A percentile compares a stretch with the other conserved stretches of the same genome.
These are phyloP conservation scores for Hirsutella minnesotensis DNA, from an alignment of 2,329 filamentous ascomycete species.

Conservation along the genomic window DNA sequence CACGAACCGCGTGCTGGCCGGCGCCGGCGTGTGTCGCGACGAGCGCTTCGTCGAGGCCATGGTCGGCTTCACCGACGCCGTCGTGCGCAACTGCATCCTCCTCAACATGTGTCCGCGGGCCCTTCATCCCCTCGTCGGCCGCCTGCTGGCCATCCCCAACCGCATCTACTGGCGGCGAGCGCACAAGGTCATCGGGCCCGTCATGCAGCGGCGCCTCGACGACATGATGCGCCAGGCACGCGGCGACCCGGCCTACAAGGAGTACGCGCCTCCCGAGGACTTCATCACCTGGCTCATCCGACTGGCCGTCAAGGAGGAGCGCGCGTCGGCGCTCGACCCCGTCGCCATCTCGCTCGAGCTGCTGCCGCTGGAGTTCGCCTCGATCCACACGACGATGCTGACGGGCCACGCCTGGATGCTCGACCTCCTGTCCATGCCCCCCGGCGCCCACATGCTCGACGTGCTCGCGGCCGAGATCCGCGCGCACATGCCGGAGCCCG, in stretches of 20 bases:
- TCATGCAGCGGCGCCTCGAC: slow-evolving; percentile 36
- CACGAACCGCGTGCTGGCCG: slow-evolving; percentile 31
- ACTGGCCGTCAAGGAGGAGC: slow-evolving; percentile 32
- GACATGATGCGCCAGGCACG: slow-evolving; percentile 29
- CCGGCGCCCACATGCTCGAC: slow-evolving; percentile 21
- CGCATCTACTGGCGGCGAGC: slow-evolving; percentile 34
- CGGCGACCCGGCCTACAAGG: slow-evolving; percentile 26
- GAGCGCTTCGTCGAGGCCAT: slow-evolving; percentile 32
- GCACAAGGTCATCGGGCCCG: slow-evolving; percentile 25
- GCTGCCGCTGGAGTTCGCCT: slow-evolving; percentile 44
- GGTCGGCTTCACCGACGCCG: slow-evolving; percentile 35
- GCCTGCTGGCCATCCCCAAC: slow-evolving; percentile 30
- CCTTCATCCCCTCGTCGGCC: slow-evolving; percentile 37
- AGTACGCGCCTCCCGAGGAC: slow-evolving; percentile 37
- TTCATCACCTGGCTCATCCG: slow-evolving; percentile 46
- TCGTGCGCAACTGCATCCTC: slow-evolving; percentile 31
- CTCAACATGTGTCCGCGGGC: slow-evolving; percentile 33
- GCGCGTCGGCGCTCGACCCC: slow-evolving; percentile 30
- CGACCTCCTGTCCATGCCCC: slow-evolving; percentile 30
- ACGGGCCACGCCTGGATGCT: slow-evolving; percentile 35
- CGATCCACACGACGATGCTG: slow-evolving; percentile 45
- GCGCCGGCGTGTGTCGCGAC: slow-evolving; percentile 26
- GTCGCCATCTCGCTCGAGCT: slow-evolving; percentile 36
- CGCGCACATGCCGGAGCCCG: slow-evolving; percentile 12
- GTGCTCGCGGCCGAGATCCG: slow-evolving; percentile 30